These are phyloP conservation scores for Naematelia encephala DNA, from an alignment of 768 basidiomycete genomes.

Conservation along the genomic window DNA sequence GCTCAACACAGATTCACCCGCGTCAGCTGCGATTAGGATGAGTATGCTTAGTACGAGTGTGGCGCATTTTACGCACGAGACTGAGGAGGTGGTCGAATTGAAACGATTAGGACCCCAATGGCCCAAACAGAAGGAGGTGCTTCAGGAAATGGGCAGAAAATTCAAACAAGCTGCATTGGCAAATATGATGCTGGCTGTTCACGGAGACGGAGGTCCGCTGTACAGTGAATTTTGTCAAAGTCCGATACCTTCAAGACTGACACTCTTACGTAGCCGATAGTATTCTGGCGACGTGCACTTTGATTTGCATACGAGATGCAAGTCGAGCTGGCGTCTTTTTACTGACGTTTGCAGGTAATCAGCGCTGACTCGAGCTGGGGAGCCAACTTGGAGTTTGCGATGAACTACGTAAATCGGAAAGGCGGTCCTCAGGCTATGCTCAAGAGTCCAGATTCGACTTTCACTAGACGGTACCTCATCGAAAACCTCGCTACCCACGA, in stretches of 20 bases:
- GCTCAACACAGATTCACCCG: conserved; percentile 32
- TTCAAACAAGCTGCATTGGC: conserved; percentile 31
- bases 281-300: conserved; percentile 32
- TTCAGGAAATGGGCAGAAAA: conserved; percentile 29
- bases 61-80: conserved; percentile 32
- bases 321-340: not conserved
- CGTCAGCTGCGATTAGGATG: conserved; percentile 38
- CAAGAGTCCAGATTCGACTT: conserved; percentile 18
- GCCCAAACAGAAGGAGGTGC: conserved; percentile 12
- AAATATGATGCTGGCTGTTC: conserved; percentile 26
- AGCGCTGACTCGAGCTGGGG: conserved; percentile 34
- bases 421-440: conserved; percentile 40
- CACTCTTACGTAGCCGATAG: conserved; percentile 24
- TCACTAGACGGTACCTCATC: conserved; percentile 36
- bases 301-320: conserved; percentile 37
- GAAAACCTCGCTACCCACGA: conserved; percentile 40
- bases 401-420: conserved; percentile 31
- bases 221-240: conserved; percentile 9
- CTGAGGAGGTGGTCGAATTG: conserved; percentile 5
- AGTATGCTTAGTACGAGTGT: conserved; percentile 35
- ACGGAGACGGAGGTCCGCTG: conserved; percentile 11
- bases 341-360: conserved; percentile 25
- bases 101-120: conserved; percentile 12
- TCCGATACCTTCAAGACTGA: not conserved
- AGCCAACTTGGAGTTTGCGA: conserved; percentile 39